Evolutionary conservation across 2,329 filamentous ascomycete genomes (phyloP), one percentile per base, ranked within the genome.

Genomic region (Dactylellina leptospora): DNA sequence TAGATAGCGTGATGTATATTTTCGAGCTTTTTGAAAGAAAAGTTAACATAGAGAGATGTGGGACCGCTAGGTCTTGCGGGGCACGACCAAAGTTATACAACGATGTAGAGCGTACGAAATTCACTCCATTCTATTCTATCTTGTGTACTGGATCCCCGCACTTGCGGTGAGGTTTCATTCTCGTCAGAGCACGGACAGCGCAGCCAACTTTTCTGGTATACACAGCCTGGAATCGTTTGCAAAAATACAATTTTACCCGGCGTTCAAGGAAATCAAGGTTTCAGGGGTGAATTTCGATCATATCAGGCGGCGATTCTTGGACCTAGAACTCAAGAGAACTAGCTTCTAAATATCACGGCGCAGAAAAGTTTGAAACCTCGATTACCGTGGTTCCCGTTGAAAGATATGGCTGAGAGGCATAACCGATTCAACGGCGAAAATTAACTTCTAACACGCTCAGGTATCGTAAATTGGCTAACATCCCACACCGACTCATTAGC

Each of bases 171-270:
- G 36, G 61, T 66, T 66, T 66, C 61, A 66, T 66, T 38, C 42
- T 58, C 40, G 61, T 58, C 42, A 50, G 61, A 66, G 61, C 61
- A 66, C 61, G 27, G 61, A 66, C 51, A 22, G 30, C 40, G 2
- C 10, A 55, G 20, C 11, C 22, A 22, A 42, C 25, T n/a, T 33
- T 55, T n/a, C n/a, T 64, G 50, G 60, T 64, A 64, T 48, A 20
- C 20, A 48, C 30, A 20, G 44, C 36, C 50, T 40, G 33, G 36
- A 53, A 53, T 55, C 56, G 44, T 22, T 22, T 23, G 20, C 48
- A 13, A 2, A 5, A 27, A 42, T 55, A 64, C 60, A 47, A 64
- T 13, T 47, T 55, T 55, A 48, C 28, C 40, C 27, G 27, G 25
- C 1, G 18, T 27, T 2, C 20, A 33, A 48, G 28, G 48, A 40